Evolutionary conservation across 345 rosid species (phyloP), one percentile per base, ranked within the genome.

Genomic region (Cardamine resedifolia): DNA sequence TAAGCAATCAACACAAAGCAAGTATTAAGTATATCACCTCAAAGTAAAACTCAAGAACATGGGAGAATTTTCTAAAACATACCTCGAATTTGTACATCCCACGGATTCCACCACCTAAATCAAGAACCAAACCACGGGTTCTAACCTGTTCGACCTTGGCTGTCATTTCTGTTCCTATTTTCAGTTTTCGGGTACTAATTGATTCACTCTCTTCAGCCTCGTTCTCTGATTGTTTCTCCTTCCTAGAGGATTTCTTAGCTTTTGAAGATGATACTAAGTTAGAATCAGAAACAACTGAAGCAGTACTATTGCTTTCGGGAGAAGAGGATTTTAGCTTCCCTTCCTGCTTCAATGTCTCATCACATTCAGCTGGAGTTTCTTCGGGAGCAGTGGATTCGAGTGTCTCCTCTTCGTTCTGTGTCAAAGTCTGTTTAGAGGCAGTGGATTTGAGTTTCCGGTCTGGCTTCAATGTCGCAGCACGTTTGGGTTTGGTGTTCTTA

Each of bases 61-160:
- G 23, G 14, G 41, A 52, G 59, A 55, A 16, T 27, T 6, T 21
- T 15, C 43, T 63, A 7, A 53, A 70, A 64, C 48, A 59, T 82
- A 91, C 99, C 91, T 88, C 81, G 69, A 90, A 95, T 63, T 79
- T 84, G 73, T 88, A 87, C 97, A 91, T 91, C 64, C 96, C 99
- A 50, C 85, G 97, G 71, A 91, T 76, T 73, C 84, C 96, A 81
- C 89, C 85, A 64, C 96, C 97, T 89, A 95, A 77, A 73, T 95
- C 96, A 80, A 90, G 96, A 77, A 90, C 96, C 51, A 95, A 80
- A 63, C 99, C 99, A 57, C 34, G 91, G 0, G 85, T 45, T 34
- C 95, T 92, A 68, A 90, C 73, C 82, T 89, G 85, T 72, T 71
- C 66, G 50, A 91, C 84, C 81, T 83, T 87, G 48, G 96, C 96